These are phyloP conservation scores for Aspergillus sp. DNA, from an alignment of 2,329 filamentous ascomycete species.

Conservation along the genomic window DNA sequence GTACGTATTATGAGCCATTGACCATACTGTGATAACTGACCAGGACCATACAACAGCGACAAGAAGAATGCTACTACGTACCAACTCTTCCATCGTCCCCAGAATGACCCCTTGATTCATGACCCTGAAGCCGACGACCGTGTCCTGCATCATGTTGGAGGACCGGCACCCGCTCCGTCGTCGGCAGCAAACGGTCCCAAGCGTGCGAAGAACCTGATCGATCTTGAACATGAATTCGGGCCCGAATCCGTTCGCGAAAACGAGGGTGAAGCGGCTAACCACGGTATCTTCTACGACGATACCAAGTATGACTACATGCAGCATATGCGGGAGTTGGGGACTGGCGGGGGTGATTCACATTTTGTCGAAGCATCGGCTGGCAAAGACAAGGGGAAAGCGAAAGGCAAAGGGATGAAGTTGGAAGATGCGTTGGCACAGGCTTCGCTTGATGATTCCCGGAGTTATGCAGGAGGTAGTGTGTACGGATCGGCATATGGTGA, in stretches of 20 bases:
- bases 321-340: conserved; percentile 81
- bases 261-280: conserved; percentile 89
- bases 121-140: conserved; percentile 81
- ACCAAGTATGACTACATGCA: conserved; percentile 99
- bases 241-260: conserved; percentile 64
- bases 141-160: conserved; percentile 66
- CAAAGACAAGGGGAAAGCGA: conserved; percentile 66
- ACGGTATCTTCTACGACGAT: conserved; percentile 93
- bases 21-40: not conserved
- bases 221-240: conserved; percentile 69
- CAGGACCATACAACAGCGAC: conserved; percentile 44
- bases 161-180: conserved; percentile 23
- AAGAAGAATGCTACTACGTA: conserved; percentile 93
- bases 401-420: conserved; percentile 66
- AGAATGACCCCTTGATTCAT: conserved; percentile 96
- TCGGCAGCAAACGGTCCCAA: conserved; percentile 18
- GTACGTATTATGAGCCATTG: conserved; percentile 37
- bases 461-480: conserved; percentile 24
- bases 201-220: conserved; percentile 57
- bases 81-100: conserved; percentile 86
- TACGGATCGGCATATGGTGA: conserved; percentile 38
- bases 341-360: conserved; percentile 60
- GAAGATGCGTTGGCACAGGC: conserved; percentile 69
- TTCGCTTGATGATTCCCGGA: conserved; percentile 36
- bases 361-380: conserved; percentile 68